These are phyloP conservation scores for Chimonanthus praecox DNA, from an alignment of 164 flowering plant genomes.

Conservation along the genomic window DNA sequence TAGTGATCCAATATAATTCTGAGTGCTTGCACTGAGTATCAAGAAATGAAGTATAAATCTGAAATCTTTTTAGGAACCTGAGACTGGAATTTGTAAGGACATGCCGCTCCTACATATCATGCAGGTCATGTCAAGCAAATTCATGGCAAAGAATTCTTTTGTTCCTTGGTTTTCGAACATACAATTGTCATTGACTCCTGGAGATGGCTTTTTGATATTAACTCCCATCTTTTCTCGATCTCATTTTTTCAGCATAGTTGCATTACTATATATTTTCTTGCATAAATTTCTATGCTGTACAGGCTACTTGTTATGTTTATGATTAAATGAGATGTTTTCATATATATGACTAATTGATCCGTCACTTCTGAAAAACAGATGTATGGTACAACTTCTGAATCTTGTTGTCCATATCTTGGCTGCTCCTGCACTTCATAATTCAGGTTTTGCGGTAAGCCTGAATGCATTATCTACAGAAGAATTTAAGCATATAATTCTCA, in stretches of 20 bases:
- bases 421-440: slow-evolving; percentile 89
- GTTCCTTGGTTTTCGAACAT: background rate
- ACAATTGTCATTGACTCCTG: background rate
- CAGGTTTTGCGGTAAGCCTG: slow-evolving; percentile 91
- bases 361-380: slow-evolving; percentile 34
- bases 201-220: background rate
- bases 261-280: background rate
- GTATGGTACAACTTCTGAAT: slow-evolving; percentile 93
- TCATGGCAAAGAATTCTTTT: background rate
- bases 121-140: background rate
- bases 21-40: too few relatives aligned
- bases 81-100: background rate
- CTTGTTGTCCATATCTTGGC: slow-evolving; percentile 67
- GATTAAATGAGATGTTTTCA: background rate
- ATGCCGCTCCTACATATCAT: background rate
- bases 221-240: background rate
- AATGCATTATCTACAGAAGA: background rate
- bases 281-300: background rate
- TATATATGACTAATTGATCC: background rate
- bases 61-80: background rate
- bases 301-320: background rate
- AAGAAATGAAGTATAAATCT: too few relatives aligned
- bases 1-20: too few relatives aligned
- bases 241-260: background rate
- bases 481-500: background rate